Percentiles rank a stretch among this genome's conserved stretches.
phyloP scores from a whole-genome alignment of 2,329 filamentous ascomycete species.

The Hypoxylon rubiginosum region DNA sequence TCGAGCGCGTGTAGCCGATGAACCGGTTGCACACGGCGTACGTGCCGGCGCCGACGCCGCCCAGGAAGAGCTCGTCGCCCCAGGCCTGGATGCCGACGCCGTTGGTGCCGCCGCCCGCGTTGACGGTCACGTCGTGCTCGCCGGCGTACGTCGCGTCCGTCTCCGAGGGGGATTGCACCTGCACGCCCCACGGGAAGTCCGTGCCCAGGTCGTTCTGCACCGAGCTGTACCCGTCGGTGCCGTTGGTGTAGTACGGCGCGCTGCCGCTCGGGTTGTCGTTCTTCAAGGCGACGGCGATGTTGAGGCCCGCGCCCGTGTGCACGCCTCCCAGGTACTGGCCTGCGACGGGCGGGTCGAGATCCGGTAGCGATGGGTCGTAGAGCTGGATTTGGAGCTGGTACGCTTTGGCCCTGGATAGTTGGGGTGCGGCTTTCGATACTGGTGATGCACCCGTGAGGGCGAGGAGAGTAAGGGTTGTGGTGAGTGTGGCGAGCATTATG shows the following conservation, averaged over 20 bases:
- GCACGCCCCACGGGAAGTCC: conserved; percentile 28
- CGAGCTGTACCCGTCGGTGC: background rate
- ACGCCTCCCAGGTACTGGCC: conserved; percentile 21
- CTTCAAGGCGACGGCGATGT: conserved; percentile 9
- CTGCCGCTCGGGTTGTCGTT: background rate
- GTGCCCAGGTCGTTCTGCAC: conserved; percentile 33
- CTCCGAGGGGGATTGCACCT: conserved; percentile 1
- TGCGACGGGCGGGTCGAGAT: conserved; percentile 25
- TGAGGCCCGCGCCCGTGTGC: conserved; percentile 29
- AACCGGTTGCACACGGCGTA: conserved; percentile 31
- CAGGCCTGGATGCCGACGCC: conserved; percentile 15
- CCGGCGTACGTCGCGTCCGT: conserved; percentile 21
- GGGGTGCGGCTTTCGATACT: conserved; percentile 8
- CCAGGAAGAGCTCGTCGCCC: background rate
- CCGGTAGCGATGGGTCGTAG: conserved; percentile 18
- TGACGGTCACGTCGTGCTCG: conserved; percentile 31
- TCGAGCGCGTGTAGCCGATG: conserved; percentile 5
- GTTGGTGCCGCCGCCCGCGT: conserved; percentile 25
- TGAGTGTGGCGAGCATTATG: conserved; percentile 35
- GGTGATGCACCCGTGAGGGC: conserved; percentile 29
- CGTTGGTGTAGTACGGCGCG: conserved; percentile 32
- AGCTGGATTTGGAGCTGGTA: conserved; percentile 35
- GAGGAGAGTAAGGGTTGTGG: conserved; percentile 25
- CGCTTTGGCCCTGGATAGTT: conserved; percentile 23
- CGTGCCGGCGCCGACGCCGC: conserved; percentile 14